Base-by-base conservation (phyloP, 129 eudicot species). In the Rutidosis leptorrhynchoides region DNA sequence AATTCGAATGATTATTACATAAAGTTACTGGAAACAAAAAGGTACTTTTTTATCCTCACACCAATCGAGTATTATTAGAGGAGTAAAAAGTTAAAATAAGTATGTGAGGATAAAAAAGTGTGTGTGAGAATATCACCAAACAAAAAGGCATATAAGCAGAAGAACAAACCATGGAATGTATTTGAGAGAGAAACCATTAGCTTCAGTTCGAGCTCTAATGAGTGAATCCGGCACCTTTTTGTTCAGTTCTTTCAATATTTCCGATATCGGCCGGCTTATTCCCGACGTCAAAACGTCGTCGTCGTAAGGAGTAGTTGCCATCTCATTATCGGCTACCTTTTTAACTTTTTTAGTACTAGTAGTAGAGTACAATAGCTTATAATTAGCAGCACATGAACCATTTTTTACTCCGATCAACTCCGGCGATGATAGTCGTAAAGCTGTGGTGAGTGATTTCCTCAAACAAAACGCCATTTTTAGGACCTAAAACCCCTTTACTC, bases 191-290 rank as follows among this genome's bases (percentile, higher is more conserved):
- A 75, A 79, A 46, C 98, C 98, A 76, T 70, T 21, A 25, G 82
- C 40, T 29, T 85, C 91, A 0, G 78, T 62, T 16, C 98, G 91
- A 51, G 64, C 30, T 15, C 62, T 78, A 52, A 92, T 76, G 42
- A 85, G 87, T 7, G 87, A 75, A 37, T 92, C 98, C 6, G 98
- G 98, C 1, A 92, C 89, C 64, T 83, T 88, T 80, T 92, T 92
- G 76, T 88, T 92, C 48, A 92, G 58, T 73, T 92, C 95, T 35
- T 85, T 88, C n/a, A 88, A 83, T 20, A 88, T 88, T 23, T 88
- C 89, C 0, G 92, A 83, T 1, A 93, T 73, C 10, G 96, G 92
- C 5, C 95, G 82, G 82, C 96, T 76, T 12, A 88, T 85, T 19
- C 90, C 98, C 7, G 85, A 77, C 22, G 87, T 82, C 20, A 84